These are phyloP conservation scores for Thymus quinquecostatus DNA, from an alignment of 257 asterid genomes.

Conservation along the genomic window DNA sequence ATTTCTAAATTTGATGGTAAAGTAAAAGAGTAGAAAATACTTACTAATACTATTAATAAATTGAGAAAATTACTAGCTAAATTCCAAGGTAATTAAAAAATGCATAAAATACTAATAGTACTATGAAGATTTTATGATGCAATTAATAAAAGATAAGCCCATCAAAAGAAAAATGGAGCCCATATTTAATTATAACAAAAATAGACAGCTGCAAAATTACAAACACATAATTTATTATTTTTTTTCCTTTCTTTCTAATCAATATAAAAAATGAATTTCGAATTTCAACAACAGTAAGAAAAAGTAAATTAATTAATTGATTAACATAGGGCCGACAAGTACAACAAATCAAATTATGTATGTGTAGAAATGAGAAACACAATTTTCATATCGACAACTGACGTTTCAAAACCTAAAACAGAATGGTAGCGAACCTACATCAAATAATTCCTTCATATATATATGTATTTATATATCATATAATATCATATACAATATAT, in stretches of 20 bases:
- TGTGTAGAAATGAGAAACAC: conserved; percentile 29
- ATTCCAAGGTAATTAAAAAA: no score
- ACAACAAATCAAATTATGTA: conserved; percentile 5
- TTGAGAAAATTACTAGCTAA: no score
- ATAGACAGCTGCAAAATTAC: not conserved
- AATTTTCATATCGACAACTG: conserved; percentile 23
- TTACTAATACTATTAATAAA: no score
- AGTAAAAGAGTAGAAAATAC: no score
- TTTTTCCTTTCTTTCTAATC: not conserved
- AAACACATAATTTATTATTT: not conserved
- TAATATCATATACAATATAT: no score
- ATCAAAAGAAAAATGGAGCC: conserved; percentile 1
- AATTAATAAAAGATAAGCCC: no score
- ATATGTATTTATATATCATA: not conserved
- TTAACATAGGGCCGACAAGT: conserved; percentile 1
- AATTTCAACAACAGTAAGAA: not conserved
- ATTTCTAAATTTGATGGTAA: no score
- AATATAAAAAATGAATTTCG: not conserved
- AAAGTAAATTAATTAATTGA: not conserved
- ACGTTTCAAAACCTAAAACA: conserved; percentile 22
- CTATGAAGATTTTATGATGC: not conserved
- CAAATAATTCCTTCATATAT: conserved; percentile 20
- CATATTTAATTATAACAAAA: not conserved
- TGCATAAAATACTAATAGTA: not conserved
- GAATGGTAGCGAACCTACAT: not conserved